phyloP scores from a whole-genome alignment of 306 rosid genomes.

The Macrotyloma uniflorum region DNA sequence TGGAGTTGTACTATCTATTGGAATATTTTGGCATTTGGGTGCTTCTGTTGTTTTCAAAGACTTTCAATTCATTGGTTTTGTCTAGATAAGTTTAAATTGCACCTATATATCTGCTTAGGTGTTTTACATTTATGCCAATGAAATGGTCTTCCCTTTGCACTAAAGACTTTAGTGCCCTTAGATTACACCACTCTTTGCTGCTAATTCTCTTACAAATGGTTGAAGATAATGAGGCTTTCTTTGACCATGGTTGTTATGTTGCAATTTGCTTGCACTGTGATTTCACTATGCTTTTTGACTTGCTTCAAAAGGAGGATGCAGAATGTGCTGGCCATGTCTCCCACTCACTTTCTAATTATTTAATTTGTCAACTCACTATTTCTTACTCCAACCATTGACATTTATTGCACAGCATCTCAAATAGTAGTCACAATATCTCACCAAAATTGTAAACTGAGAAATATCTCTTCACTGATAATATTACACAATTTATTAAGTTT shows the following conservation, averaged over 20 bases:
- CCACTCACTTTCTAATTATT: constrained; percentile 48
- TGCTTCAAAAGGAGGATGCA: constrained; percentile 46
- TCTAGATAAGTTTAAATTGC: constrained; percentile 1
- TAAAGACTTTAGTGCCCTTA: constrained; percentile 22
- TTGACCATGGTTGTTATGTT: constrained; percentile 30
- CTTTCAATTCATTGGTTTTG: constrained; percentile 1
- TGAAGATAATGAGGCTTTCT: background rate
- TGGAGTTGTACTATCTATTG: constrained; percentile 48
- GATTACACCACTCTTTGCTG: background rate
- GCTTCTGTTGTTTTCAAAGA: constrained; percentile 21
- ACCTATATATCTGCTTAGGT: background rate
- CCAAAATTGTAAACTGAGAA: too few species aligned
- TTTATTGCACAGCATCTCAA: background rate
- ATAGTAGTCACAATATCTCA: too few species aligned
- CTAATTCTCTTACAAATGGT: background rate
- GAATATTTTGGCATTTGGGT: constrained; percentile 16
- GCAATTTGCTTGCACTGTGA: constrained; percentile 27
- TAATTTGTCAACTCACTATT: constrained; percentile 41
- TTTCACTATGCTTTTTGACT: constrained; percentile 52
- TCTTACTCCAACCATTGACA: constrained; percentile 32
- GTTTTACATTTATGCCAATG: constrained; percentile 26
- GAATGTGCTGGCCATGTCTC: constrained; percentile 55
- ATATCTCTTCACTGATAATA: too few species aligned
- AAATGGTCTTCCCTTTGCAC: background rate
- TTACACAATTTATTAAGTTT: too few species aligned